Base-by-base conservation (phyloP, 352 stramenopile species). In the Thalassiosira mediterranea region DNA sequence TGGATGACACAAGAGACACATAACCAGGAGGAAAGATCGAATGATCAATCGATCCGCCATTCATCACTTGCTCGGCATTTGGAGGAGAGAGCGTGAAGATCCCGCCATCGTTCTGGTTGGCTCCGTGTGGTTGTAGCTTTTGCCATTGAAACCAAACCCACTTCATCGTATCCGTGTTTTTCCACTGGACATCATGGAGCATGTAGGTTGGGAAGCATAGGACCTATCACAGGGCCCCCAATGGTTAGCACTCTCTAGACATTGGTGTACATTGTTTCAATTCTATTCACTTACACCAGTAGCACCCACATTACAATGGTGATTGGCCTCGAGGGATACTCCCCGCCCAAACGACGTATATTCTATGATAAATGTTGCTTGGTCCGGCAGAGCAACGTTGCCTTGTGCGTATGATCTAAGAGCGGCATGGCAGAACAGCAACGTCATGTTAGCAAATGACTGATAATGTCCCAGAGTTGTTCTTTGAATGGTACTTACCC, bases 311-410 rank as follows among this genome's bases (percentile, higher is more conserved):
- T 86, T 83, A 51, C 81, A 89, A 48, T 89, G 81, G 57, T 89
- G 81, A 52, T 87, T 89, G 3, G 81, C 74, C 44, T 89, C 81
- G 3, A 89, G 42, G 4, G 23, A 48, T 13, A 79, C 76, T 40
- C 44, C 32, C 48, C 73, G 25, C n/a, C 76, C 78, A 57, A 89
- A 76, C 0, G 57, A 15, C 17, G 77, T 83, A 31, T 83, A 61
- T 42, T 89, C 64, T 53, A 89, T 83, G n/a, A 89, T 72, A 37
- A 89, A 83, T 10, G 82, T 86, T 25, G 60, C 65, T 38, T 87
- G 74, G 56, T 89, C 82, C 15, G 82, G 82, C 10, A 89, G 52
- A 11, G 74, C 74, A 37, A 89, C 29, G 42, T 76, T 84, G n/a
- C 82, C 82, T 31, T 74, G 38, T 25, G 61, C 47, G 54, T 87